Conservation (phyloP, 2,329 filamentous ascomycete species). For the Dactylellina leptospora region DNA sequence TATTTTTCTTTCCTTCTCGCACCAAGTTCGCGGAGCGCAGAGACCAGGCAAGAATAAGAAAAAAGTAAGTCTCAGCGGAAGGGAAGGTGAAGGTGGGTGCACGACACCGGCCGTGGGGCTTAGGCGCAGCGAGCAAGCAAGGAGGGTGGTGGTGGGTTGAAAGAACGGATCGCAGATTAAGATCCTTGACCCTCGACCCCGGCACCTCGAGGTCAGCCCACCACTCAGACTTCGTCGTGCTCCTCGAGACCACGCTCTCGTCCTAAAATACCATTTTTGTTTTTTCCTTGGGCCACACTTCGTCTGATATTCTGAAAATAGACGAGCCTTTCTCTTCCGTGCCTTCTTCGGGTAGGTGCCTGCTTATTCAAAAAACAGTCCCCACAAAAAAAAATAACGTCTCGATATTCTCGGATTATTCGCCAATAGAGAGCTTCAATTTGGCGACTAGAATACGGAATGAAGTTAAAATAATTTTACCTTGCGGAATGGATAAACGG, state of each 20-base stretch:
- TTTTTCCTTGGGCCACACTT: conserved; percentile 41
- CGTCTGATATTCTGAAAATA: conserved; percentile 54
- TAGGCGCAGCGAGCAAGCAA: conserved; percentile 30
- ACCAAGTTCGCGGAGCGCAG: conserved; percentile 17
- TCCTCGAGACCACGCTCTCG: conserved; percentile 10
- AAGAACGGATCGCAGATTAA: conserved; percentile 50
- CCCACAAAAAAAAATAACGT: conserved; percentile 31
- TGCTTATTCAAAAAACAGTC: conserved; percentile 19
- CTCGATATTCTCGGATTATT: conserved; percentile 38
- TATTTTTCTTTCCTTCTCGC: conserved; percentile 16
- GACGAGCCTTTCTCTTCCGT: conserved; percentile 49
- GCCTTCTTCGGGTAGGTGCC: conserved; percentile 53
- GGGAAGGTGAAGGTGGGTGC: conserved; percentile 39
- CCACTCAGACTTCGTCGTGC: conserved; percentile 30
- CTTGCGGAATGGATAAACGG: not conserved
- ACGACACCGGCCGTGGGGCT: conserved; percentile 47
- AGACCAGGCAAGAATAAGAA: conserved; percentile 2
- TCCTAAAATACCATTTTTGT: conserved; percentile 16
- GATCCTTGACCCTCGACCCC: conserved; percentile 42
- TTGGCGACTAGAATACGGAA: not conserved
- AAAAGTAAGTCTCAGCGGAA: conserved; percentile 29
- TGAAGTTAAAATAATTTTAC: not conserved
- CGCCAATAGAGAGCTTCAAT: conserved; percentile 28
- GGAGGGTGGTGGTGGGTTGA: conserved; percentile 37
- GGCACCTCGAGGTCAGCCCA: conserved; percentile 48